Base-by-base conservation (phyloP, 2,329 filamentous ascomycete species). In the Neoascochyta sp. region DNA sequence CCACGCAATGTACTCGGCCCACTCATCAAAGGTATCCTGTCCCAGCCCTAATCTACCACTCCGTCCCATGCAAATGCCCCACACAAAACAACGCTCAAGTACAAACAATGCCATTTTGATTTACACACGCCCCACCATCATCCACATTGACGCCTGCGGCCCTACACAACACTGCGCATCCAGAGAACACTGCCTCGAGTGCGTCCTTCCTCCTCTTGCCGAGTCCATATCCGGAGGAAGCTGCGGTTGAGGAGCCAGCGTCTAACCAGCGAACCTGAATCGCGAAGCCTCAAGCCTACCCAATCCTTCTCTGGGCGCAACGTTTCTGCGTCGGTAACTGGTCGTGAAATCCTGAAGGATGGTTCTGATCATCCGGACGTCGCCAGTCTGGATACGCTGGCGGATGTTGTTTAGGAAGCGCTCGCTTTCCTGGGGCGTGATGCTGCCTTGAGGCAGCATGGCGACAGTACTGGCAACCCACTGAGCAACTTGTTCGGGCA, bases 261-360 rank as follows among this genome's bases (percentile, higher is more conserved):
- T 35, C 42, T 58, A 63, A 38, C 59, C 59, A 24, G 56, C 51
- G 57, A 95, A 96, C 50, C 86, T 83, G 68, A 96, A 96, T 43
- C 85, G 79, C 13, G 83, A 80, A 14, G 88, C 87, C 66, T 95
- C 88, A 35, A 96, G 69, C 56, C 87, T 76, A 3, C 90, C 90
- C 22, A 96, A 70, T 1, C 90, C 90, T 58, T 96, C 90, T 39
- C 90, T 73, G 5, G 92, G 92, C n/a, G 92, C 90, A 25, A 98
- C 86, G 55, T 98, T 95, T 41, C 93, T 77, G 56, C 93, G 76
- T 28, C 93, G 80, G 63, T 98, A 98, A 16, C 81, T 86, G 60
- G 90, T 94, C 14, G 92, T 96, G 60, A 98, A 98, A 64, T 98
- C 93, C 66, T 96, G 92, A 34, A 98, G 73, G 18, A 95, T 72